phyloP scores from a whole-genome alignment of 352 stramenopile genomes.

The Globisporangium radiosum region DNA sequence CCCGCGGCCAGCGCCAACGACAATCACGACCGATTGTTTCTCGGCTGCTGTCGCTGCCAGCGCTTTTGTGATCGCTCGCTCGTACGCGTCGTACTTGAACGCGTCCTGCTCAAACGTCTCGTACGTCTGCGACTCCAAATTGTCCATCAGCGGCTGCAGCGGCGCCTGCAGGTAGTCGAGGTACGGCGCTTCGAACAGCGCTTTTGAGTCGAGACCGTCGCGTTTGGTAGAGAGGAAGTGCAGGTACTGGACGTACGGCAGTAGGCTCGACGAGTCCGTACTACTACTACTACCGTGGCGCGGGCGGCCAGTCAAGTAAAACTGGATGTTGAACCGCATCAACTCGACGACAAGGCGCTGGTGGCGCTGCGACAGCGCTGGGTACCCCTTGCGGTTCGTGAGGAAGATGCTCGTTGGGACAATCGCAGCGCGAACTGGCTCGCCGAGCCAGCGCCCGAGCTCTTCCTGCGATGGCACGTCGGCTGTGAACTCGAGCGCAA shows the following conservation, averaged over 20 bases:
- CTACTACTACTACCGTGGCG: slow-evolving; percentile 35
- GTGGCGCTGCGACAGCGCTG: slow-evolving; percentile 90
- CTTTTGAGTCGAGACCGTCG: slow-evolving; percentile 63
- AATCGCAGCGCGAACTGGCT: slow-evolving; percentile 83
- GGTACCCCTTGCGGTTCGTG: slow-evolving; percentile 95
- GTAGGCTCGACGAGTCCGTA: slow-evolving; percentile 19
- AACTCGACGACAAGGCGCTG: slow-evolving; percentile 76
- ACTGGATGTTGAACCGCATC: slow-evolving; percentile 82
- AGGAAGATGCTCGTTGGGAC: slow-evolving; percentile 91
- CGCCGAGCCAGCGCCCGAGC: slow-evolving; percentile 81
- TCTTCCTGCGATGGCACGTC: slow-evolving; percentile 61
- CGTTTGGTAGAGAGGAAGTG: slow-evolving; percentile 86
- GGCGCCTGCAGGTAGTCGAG: slow-evolving; percentile 95
- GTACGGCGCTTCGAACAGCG: slow-evolving; percentile 90
- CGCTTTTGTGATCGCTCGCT: slow-evolving; percentile 87
- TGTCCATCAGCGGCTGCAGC: slow-evolving; percentile 97
- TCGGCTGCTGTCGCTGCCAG: slow-evolving; percentile 48
- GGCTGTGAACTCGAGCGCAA: slow-evolving; percentile 82
- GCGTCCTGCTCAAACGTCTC: slow-evolving; percentile 98
- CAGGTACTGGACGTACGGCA: slow-evolving; percentile 93
- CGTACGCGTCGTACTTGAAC: slow-evolving; percentile 98
- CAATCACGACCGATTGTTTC: slow-evolving; percentile 79
- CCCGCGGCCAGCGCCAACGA: slow-evolving; percentile 93
- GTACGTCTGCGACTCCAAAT: slow-evolving; percentile 98
- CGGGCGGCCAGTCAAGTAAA: slow-evolving; percentile 76